Evolutionary conservation across 169 alveolate genomes (phyloP), one percentile per base, ranked within the genome.

Genomic region (Eimeria sp.): DNA sequence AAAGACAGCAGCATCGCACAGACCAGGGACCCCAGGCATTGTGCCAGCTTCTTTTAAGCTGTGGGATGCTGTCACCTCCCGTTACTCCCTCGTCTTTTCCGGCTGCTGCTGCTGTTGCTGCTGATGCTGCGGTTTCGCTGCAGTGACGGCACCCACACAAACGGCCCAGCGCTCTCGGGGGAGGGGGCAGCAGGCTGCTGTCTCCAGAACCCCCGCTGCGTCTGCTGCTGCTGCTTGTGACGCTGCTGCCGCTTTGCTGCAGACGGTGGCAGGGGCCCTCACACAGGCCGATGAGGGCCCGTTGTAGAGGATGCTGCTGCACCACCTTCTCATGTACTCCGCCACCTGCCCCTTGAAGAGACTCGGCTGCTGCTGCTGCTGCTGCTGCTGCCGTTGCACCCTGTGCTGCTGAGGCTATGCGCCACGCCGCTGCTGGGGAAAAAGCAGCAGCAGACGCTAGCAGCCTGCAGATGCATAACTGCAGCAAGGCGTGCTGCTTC

Each of bases 341-440:
- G 20, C 70, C 43, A 51, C 30, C 49, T 10, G 6, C 45, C 49
- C 90, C 90, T 5, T 82, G 73, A 54, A n/a, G 27, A 10, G 90
- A 16, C 40, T 30, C 90, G 4, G 90, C 90, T 51, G 90, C 90
- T 51, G 90, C 90, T 82, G 90, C 72, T 54, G 63, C 90, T 18
- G 67, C 65, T 16, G 87, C 87, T 76, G 87, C 51, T 72, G 82
- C 47, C 18, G 82, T 72, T 72, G 82, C 61, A 4, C 87, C 87
- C 57, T 76, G 87, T 14, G 61, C 87, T 3, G 87, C 87, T 14
- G 65, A 76, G 43, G 90, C 90, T 5, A 82, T 47, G 49, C 90
- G 67, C 90, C 90, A 82, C 13, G 90, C 90, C 49, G 90, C 90
- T 82, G 90, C 40, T n/a, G 90, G n/a, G 14, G 90, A 34, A 47